These are phyloP conservation scores for Prunus yedoensis DNA, from an alignment of 331 rosid genomes.

Conservation along the genomic window DNA sequence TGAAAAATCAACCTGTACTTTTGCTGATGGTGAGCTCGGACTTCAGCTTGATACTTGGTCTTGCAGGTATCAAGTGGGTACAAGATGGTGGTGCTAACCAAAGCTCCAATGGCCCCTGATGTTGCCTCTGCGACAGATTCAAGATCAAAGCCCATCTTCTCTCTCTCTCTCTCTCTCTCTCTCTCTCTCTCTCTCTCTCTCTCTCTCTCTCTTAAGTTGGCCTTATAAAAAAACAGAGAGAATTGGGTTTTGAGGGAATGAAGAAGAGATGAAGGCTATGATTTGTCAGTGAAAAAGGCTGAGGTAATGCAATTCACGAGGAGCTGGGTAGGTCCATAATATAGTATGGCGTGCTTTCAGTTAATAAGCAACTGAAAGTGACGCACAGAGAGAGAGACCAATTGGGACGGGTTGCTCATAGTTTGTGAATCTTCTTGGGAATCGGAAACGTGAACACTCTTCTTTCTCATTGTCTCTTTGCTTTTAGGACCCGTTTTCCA, in stretches of 20 bases:
- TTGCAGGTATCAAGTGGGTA: conserved; percentile 98
- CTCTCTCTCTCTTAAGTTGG: not conserved
- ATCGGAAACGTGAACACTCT: conserved; percentile 18
- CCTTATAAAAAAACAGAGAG: conserved; percentile 16
- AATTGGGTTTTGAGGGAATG: conserved; percentile 18
- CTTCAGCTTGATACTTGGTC: conserved; percentile 97
- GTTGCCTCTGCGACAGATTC: conserved; percentile 90
- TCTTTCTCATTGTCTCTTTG: not conserved
- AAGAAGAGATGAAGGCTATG: conserved; percentile 11
- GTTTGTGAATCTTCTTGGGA: conserved; percentile 32
- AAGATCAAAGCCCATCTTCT: conserved; percentile 64
- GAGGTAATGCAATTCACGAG: conserved; percentile 18
- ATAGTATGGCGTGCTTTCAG: not conserved
- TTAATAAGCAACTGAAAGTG: conserved; percentile 15
- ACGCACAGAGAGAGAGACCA: not conserved
- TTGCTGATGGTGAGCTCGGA: conserved; percentile 59
- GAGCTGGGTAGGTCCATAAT: not conserved
- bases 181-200: not conserved
- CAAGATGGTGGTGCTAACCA: conserved; percentile 80
- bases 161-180: not conserved
- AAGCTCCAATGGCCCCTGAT: conserved; percentile 93
- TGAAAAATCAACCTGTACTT: conserved; percentile 68
- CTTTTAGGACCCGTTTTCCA: not conserved
- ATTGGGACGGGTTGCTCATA: conserved; percentile 7
- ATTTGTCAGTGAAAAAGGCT: not conserved